Conservation (phyloP, 2,329 filamentous ascomycete species). For the Byssothecium circinans region DNA sequence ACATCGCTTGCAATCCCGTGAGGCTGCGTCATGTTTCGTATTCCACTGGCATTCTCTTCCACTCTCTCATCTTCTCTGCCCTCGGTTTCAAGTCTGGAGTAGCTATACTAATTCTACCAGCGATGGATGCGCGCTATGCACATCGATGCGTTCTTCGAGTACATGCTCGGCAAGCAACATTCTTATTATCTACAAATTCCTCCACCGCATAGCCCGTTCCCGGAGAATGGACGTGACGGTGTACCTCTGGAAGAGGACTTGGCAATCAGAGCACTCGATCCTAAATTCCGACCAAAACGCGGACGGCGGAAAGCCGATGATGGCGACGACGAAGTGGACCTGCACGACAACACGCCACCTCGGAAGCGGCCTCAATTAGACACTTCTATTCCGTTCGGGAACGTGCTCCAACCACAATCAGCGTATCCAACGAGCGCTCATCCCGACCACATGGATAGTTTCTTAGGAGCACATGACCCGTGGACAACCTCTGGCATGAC, state of each 20-base stretch:
- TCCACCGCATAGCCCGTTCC: slow-evolving; percentile 62
- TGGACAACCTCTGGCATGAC: slow-evolving; percentile 50
- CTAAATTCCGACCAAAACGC: slow-evolving; percentile 67
- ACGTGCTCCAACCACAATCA: slow-evolving; percentile 46
- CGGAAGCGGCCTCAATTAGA: slow-evolving; percentile 66
- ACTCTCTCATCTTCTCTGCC: not conserved
- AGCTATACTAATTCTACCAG: slow-evolving; percentile 46
- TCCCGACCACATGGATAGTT: slow-evolving; percentile 56
- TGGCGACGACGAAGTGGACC: slow-evolving; percentile 57
- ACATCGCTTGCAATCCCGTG: not conserved
- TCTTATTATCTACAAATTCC: slow-evolving; percentile 80
- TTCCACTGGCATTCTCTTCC: not conserved
- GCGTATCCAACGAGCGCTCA: slow-evolving; percentile 59
- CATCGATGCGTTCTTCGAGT: slow-evolving; percentile 92
- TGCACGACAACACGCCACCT: slow-evolving; percentile 42
- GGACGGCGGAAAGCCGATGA: slow-evolving; percentile 65
- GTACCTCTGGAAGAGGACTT: slow-evolving; percentile 86
- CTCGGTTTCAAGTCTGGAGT: not conserved
- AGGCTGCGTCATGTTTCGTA: not conserved
- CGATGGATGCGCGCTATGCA: slow-evolving; percentile 98
- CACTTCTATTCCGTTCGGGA: slow-evolving; percentile 49
- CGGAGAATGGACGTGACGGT: slow-evolving; percentile 72
- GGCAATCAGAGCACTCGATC: slow-evolving; percentile 79
- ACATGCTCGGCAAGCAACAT: slow-evolving; percentile 75
- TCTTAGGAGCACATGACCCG: slow-evolving; percentile 45